These are phyloP conservation scores for Rubia occidens DNA, from an alignment of 305 asterid genomes.

Conservation along the genomic window DNA sequence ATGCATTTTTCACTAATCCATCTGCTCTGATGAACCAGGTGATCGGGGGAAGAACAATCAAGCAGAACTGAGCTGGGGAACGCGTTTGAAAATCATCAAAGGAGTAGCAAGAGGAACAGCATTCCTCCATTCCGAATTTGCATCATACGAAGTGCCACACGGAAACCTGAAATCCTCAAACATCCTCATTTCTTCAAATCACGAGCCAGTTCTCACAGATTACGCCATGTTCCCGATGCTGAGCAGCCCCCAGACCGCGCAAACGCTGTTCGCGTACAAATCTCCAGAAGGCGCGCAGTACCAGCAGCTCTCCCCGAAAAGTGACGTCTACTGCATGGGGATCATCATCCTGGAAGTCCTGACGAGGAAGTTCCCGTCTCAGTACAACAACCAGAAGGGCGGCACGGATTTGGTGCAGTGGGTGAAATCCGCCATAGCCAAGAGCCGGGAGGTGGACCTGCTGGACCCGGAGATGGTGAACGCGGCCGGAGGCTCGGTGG, in stretches of 20 bases:
- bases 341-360: constrained; percentile 60
- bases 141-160: constrained; percentile 54
- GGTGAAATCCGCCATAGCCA: constrained; percentile 41
- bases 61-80: constrained; percentile 52
- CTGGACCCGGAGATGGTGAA: constrained; percentile 68
- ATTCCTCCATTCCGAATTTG: constrained; percentile 65
- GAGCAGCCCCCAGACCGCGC: constrained; percentile 42
- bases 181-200: constrained; percentile 38
- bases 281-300: constrained; percentile 51
- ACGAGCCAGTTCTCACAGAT: constrained; percentile 70
- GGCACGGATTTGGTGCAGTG: constrained; percentile 76
- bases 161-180: constrained; percentile 91
- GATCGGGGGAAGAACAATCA: constrained; percentile 48
- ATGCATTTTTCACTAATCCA: not conserved
- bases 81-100: constrained; percentile 53
- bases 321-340: constrained; percentile 77
- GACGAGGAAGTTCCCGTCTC: constrained; percentile 71
- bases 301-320: constrained; percentile 48
- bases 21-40: constrained; percentile 33
- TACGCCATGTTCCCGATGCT: constrained; percentile 49
- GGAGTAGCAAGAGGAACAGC: constrained; percentile 74
- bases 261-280: constrained; percentile 46
- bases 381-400: constrained; percentile 66
- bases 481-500: constrained; percentile 17
- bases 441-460: constrained; percentile 39